phyloP scores from a whole-genome alignment of 2,329 filamentous ascomycete genomes.

The Penicillium griseofulvum region DNA sequence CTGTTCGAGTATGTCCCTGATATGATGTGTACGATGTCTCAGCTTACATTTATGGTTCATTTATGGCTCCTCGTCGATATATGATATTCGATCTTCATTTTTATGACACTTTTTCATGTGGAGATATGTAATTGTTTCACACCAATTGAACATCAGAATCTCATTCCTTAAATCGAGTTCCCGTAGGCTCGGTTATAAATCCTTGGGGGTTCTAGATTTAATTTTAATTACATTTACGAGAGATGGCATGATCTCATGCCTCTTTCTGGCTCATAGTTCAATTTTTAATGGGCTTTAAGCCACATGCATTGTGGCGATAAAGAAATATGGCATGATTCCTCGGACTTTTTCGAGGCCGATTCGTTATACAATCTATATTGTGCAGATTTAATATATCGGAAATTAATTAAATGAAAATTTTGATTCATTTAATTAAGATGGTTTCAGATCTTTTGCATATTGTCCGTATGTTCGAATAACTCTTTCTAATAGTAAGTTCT shows the following conservation, averaged over 20 bases:
- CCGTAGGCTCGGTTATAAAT: neutral
- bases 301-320: neutral
- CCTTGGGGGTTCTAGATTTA: neutral
- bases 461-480: too few relatives aligned
- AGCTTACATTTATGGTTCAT: conserved; percentile 15
- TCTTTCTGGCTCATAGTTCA: neutral
- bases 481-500: too few relatives aligned
- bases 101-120: neutral
- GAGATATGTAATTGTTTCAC: too few relatives aligned
- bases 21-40: conserved; percentile 29
- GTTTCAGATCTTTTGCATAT: neutral
- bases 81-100: neutral
- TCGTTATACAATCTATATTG: neutral
- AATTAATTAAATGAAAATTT: neutral
- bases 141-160: neutral
- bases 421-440: neutral
- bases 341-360: neutral
- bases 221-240: neutral
- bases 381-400: neutral
- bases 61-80: neutral
- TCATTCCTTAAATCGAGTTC: neutral
- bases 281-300: too few relatives aligned
- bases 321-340: neutral
- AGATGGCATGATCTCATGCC: neutral
- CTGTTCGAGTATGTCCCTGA: conserved; percentile 23